These are phyloP conservation scores for Chaetomium tenue DNA, from an alignment of 495 filamentous ascomycete genomes.

Conservation along the genomic window DNA sequence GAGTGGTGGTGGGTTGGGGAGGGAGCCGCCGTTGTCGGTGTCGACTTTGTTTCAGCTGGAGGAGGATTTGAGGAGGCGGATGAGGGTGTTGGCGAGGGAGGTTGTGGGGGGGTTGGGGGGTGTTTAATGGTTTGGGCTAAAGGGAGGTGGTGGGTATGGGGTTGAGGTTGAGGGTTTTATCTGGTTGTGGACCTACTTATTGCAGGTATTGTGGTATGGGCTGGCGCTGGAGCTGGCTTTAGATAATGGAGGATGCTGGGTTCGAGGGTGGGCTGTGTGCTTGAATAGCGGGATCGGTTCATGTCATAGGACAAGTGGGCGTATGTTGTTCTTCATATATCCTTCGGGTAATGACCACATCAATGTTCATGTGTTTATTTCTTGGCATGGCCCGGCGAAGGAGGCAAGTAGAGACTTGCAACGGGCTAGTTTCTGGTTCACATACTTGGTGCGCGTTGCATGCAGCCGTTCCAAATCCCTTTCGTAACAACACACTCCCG, in stretches of 20 bases:
- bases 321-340: too few relatives aligned
- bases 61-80: neutral
- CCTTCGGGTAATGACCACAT: neutral
- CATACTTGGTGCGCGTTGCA: too few relatives aligned
- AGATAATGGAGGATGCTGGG: neutral
- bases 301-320: too few relatives aligned
- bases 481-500: too few relatives aligned
- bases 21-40: conserved; percentile 1
- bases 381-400: too few relatives aligned
- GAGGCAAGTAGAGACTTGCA: too few relatives aligned
- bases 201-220: neutral
- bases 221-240: neutral
- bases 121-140: neutral
- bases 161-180: too few relatives aligned
- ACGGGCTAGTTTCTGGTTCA: too few relatives aligned
- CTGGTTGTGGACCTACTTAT: neutral
- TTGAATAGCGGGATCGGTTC: neutral
- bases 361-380: neutral
- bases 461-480: too few relatives aligned
- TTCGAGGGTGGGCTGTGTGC: neutral
- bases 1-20: neutral
- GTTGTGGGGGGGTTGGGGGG: neutral
- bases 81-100: conserved; percentile 1
- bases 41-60: conserved; percentile 6
- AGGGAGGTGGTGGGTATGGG: too few relatives aligned